Percentiles rank a stretch among this genome's conserved stretches.
These are phyloP conservation scores for Solioccasus polychromus DNA, from an alignment of 768 basidiomycete genomes.

Conservation along the genomic window DNA sequence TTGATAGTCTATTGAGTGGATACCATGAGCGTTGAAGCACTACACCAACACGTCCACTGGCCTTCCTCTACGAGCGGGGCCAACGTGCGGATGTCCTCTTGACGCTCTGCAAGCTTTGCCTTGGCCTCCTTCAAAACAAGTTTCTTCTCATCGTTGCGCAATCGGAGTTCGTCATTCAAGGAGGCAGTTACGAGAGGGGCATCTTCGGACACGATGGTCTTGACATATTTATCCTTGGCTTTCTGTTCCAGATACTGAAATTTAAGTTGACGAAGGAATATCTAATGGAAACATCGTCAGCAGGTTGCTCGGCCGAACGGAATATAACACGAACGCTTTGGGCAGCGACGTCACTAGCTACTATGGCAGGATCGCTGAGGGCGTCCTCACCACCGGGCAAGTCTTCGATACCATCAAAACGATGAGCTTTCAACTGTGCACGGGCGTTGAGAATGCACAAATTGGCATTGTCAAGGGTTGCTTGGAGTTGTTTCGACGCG, in stretches of 20 bases:
- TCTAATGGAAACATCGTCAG: conserved; percentile 36
- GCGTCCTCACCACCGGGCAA: conserved; percentile 24
- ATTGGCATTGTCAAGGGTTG: conserved; percentile 22
- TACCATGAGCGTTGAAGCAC: too few relatives aligned
- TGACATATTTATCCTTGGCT: conserved; percentile 85
- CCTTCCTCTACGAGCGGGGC: conserved; percentile 72
- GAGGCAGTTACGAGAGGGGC: conserved; percentile 76
- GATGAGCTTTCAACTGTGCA: conserved; percentile 21
- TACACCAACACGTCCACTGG: conserved; percentile 18
- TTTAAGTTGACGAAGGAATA: conserved; percentile 77
- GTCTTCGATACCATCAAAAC: conserved; percentile 31
- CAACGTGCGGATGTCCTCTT: conserved; percentile 58
- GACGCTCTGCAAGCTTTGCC: conserved; percentile 54
- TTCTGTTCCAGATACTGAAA: conserved; percentile 89
- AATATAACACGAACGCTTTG: conserved; percentile 50
- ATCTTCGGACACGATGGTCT: conserved; percentile 83
- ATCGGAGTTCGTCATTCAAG: conserved; percentile 66
- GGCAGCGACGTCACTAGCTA: conserved; percentile 55
- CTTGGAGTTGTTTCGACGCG: conserved; percentile 25
- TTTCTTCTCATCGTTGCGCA: conserved; percentile 70
- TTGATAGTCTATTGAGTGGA: conserved; percentile 48
- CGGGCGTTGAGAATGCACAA: conserved; percentile 24
- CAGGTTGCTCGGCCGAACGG: neutral
- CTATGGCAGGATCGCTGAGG: conserved; percentile 51
- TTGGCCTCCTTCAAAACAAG: conserved; percentile 64